Percentiles rank a stretch among this genome's conserved stretches.
phyloP scores from a whole-genome alignment of 495 filamentous ascomycete genomes.

The Immersiella caudata region DNA sequence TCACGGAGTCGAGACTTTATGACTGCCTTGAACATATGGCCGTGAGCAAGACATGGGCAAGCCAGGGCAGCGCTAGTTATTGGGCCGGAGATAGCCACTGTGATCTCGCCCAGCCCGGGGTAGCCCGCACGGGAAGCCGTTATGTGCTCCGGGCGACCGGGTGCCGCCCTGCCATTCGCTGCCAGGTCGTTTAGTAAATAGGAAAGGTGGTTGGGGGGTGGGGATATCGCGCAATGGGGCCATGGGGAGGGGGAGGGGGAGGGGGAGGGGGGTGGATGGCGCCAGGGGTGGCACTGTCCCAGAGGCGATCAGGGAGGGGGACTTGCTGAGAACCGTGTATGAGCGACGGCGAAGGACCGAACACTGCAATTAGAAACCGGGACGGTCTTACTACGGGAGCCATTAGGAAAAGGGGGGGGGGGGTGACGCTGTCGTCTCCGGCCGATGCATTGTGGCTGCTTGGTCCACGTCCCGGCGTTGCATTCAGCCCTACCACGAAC shows the following conservation, averaged over 20 bases:
- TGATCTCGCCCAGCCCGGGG: neutral
- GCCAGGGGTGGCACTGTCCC: neutral
- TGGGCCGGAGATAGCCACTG: constrained; percentile 8
- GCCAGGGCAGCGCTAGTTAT: neutral
- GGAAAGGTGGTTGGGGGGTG: neutral
- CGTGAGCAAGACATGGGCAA: neutral
- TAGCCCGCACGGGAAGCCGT: neutral
- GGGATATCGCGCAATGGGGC: neutral
- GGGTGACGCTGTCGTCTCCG: neutral
- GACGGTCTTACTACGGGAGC: neutral
- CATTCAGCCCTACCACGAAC: neutral
- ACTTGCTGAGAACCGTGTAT: neutral
- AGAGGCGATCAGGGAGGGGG: neutral
- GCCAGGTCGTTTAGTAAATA: neutral
- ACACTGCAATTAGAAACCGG: constrained; percentile 1
- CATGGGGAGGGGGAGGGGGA: neutral
- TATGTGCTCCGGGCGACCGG: neutral
- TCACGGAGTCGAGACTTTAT: neutral
- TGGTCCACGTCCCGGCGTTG: neutral
- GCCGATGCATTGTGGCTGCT: neutral
- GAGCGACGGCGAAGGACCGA: neutral
- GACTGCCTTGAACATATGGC: neutral
- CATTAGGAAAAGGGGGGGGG: neutral
- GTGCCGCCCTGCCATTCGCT: neutral
- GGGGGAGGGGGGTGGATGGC: neutral